A percentile compares a stretch with the other conserved stretches of the same genome.
Conservation (phyloP, 2,329 filamentous ascomycete species). For the Rutstroemia sp. region DNA sequence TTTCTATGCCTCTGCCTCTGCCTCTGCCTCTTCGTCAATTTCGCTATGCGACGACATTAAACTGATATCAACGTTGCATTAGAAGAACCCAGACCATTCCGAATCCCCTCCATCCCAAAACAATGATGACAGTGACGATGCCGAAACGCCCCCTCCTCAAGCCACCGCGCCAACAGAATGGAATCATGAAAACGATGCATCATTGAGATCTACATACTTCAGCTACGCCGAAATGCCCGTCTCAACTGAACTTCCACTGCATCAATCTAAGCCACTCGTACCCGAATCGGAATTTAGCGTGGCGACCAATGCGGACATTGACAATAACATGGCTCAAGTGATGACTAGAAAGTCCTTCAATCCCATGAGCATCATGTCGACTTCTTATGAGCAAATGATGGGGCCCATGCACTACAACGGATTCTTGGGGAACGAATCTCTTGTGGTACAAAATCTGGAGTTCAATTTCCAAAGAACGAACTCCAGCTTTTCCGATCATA, state of each 20-base stretch:
- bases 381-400: constrained; percentile 2
- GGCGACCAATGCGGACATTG: neutral
- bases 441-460: neutral
- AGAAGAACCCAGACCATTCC: neutral
- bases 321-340: neutral
- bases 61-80: neutral
- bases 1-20: neutral
- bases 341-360: neutral
- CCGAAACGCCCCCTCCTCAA: neutral
- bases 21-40: neutral
- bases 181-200: neutral
- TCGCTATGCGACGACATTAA: neutral
- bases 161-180: neutral
- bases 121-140: constrained; percentile 2
- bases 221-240: neutral
- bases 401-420: neutral
- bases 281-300: neutral
- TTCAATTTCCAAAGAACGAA: neutral
- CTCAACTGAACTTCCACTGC: neutral
- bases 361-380: neutral
- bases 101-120: neutral
- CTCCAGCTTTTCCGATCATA: constrained; percentile 1
- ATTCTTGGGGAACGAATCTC: neutral
- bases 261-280: neutral
- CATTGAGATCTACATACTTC: neutral